Percentiles rank a stretch among this genome's conserved stretches.
Evolutionary conservation across 164 flowering plant species (phyloP).

Genomic region (Akebia trifoliata): DNA sequence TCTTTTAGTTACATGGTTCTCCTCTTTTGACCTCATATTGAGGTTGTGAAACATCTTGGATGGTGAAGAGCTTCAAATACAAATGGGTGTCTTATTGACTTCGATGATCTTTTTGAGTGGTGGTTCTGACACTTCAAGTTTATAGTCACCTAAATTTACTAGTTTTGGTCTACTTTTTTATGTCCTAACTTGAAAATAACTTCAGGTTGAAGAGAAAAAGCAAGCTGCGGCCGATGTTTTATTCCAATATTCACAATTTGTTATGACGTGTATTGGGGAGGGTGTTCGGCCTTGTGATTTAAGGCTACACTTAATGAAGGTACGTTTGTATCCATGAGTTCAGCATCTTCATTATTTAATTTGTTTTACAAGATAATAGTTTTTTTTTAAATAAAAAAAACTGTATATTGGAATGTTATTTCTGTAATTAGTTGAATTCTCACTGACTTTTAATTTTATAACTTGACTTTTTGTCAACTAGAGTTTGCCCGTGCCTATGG

Average conservation of each 20-base stretch:
- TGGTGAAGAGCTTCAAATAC: too few species aligned
- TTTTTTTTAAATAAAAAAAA: background rate
- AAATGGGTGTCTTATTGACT: too few species aligned
- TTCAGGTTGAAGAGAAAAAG: slow-evolving; percentile 74
- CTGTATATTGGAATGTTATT: background rate
- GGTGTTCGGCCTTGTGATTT: slow-evolving; percentile 77
- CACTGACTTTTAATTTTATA: too few species aligned
- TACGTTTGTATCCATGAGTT: slow-evolving; percentile 15
- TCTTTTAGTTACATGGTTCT: too few species aligned
- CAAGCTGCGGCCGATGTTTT: slow-evolving; percentile 94
- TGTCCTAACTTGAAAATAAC: background rate
- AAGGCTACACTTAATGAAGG: slow-evolving; percentile 97
- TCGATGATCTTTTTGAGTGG: too few species aligned
- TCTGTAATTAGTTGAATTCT: background rate
- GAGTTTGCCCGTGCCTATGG: too few species aligned
- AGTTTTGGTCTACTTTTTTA: background rate
- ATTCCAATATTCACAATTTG: slow-evolving; percentile 73
- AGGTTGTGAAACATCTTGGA: too few species aligned
- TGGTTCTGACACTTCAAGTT: too few species aligned
- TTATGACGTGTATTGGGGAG: slow-evolving; percentile 81
- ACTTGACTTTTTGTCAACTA: too few species aligned
- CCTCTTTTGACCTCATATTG: too few species aligned
- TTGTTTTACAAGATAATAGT: background rate
- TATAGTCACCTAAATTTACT: too few species aligned
- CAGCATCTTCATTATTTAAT: background rate